These are phyloP conservation scores for Trichoderma sp. DNA, from an alignment of 2,329 filamentous ascomycete genomes.

Conservation along the genomic window DNA sequence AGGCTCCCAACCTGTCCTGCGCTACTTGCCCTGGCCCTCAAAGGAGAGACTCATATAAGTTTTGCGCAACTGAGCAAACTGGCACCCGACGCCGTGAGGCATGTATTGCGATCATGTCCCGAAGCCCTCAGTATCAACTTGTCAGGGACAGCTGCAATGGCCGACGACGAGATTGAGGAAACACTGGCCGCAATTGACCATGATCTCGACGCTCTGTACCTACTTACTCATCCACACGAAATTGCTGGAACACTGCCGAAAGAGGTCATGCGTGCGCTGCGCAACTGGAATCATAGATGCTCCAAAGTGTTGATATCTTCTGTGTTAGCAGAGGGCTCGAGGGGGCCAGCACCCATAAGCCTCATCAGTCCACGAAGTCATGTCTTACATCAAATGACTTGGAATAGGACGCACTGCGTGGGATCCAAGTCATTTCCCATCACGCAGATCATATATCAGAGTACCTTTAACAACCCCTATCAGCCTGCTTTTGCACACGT, in stretches of 20 bases:
- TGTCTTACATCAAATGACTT: not conserved
- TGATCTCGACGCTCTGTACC: slow-evolving; percentile 6
- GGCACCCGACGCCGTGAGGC: not conserved
- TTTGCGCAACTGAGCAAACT: not conserved
- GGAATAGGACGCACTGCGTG: not conserved
- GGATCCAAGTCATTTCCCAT: slow-evolving; percentile 5
- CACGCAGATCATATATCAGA: not conserved
- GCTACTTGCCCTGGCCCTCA: not conserved
- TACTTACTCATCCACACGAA: not conserved
- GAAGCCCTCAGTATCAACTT: not conserved
- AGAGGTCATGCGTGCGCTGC: not conserved
- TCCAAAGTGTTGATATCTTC: not conserved
- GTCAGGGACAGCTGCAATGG: not conserved
- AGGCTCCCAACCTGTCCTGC: not conserved
- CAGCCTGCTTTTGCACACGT: not conserved
- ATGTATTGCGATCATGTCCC: not conserved
- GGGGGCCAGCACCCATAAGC: no score
- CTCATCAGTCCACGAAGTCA: rapidly evolving
- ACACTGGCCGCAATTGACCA: not conserved
- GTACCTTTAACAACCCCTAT: not conserved
- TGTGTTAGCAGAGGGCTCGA: not conserved
- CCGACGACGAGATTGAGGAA: not conserved
- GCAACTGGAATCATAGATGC: not conserved
- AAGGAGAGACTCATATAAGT: not conserved
- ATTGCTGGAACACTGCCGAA: not conserved